These are phyloP conservation scores for Epipyxis sp. DNA, from an alignment of 108 stramenopile species.

Conservation along the genomic window DNA sequence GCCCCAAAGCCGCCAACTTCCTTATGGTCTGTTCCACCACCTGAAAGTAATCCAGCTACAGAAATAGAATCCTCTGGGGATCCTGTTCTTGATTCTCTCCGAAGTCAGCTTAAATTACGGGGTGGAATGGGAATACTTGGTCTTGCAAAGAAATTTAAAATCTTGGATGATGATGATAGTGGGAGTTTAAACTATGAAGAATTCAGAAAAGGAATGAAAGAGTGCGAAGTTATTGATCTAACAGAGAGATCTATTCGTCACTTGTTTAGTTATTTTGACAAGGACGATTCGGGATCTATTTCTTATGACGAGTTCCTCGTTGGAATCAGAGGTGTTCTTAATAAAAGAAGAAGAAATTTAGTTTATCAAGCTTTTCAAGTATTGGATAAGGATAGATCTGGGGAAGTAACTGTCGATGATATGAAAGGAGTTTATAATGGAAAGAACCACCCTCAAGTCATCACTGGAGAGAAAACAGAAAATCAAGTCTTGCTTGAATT, in stretches of 20 bases:
- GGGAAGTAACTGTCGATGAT: constrained; percentile 46
- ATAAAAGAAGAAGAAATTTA: constrained; percentile 44
- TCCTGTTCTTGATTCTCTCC: constrained; percentile 6
- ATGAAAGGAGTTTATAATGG: constrained; percentile 47
- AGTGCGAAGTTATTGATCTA: constrained; percentile 37
- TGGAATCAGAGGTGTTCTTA: constrained; percentile 45
- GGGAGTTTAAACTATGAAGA: constrained; percentile 45
- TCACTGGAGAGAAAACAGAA: constrained; percentile 36
- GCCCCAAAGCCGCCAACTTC: neutral
- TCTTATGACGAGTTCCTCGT: constrained; percentile 9
- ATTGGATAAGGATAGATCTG: constrained; percentile 50
- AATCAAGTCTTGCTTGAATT: constrained; percentile 55
- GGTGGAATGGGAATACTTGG: constrained; percentile 46
- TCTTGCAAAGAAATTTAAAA: constrained; percentile 51
- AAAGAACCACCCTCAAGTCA: constrained; percentile 53
- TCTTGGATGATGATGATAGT: constrained; percentile 52
- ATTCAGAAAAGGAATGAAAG: constrained; percentile 56
- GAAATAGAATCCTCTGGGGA: neutral
- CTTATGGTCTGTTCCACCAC: neutral
- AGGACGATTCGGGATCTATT: constrained; percentile 12
- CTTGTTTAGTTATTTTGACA: constrained; percentile 4
- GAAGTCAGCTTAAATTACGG: neutral
- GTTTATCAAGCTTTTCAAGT: constrained; percentile 50
- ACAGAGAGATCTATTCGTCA: neutral
- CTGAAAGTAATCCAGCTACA: neutral